These are phyloP conservation scores for Epithemia pelagica DNA, from an alignment of 108 stramenopile genomes.

Conservation along the genomic window DNA sequence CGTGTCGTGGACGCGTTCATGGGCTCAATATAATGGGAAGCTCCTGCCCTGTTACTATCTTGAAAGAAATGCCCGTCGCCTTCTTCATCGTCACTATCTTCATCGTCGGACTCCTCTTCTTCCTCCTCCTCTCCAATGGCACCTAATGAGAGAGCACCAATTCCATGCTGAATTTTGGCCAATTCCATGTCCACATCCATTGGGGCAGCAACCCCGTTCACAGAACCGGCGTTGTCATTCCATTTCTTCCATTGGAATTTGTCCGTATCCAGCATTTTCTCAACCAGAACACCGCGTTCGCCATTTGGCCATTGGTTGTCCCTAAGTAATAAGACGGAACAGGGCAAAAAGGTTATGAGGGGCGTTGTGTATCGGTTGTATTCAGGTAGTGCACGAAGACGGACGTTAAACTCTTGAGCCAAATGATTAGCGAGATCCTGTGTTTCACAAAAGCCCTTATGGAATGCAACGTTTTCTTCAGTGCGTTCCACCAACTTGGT, in stretches of 20 bases:
- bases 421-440: no score
- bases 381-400: constrained; percentile 24
- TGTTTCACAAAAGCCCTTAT: no score
- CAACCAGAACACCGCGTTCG: constrained; percentile 39
- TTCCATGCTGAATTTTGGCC: constrained; percentile 4
- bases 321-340: constrained; percentile 42
- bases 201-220: constrained; percentile 15
- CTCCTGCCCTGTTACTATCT: neutral
- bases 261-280: constrained; percentile 45
- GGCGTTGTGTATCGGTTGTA: constrained; percentile 26
- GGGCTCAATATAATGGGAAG: neutral
- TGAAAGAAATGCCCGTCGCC: constrained; percentile 2
- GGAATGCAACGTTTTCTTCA: no score
- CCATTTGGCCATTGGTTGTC: constrained; percentile 28
- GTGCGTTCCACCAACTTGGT: no score
- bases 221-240: constrained; percentile 46
- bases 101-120: constrained; percentile 4
- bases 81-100: constrained; percentile 6
- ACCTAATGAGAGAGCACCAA: neutral
- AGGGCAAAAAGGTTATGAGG: constrained; percentile 30
- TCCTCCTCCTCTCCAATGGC: neutral
- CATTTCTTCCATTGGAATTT: constrained; percentile 45
- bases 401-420: constrained; percentile 36
- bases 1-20: no score
- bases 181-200: constrained; percentile 34